phyloP scores from a whole-genome alignment of 345 rosid genomes.

The Linum trigynum region DNA sequence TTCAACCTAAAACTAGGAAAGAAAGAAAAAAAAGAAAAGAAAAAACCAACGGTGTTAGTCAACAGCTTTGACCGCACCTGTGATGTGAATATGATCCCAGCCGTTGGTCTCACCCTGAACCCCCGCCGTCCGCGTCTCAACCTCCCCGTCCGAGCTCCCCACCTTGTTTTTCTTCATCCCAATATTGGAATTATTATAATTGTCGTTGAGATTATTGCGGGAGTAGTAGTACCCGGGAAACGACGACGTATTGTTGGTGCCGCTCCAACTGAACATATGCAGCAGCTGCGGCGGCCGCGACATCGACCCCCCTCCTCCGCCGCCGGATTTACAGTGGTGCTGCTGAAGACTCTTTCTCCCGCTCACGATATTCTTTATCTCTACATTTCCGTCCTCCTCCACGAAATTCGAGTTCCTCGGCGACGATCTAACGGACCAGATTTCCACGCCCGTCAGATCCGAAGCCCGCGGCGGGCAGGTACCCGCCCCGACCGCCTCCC shows the following conservation, averaged over 20 bases:
- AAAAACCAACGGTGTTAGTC: no score
- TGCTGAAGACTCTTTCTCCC: constrained; percentile 50
- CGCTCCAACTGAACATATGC: constrained; percentile 85
- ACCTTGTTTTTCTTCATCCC: constrained; percentile 34
- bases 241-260: constrained; percentile 50
- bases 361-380: constrained; percentile 31
- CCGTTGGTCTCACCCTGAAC: constrained; percentile 24
- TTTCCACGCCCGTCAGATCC: constrained; percentile 72
- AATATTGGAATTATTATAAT: constrained; percentile 39
- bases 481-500: constrained; percentile 36
- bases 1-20: no score
- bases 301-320: constrained; percentile 28
- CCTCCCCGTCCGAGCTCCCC: constrained; percentile 34
- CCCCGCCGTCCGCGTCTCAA: constrained; percentile 20
- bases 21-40: no score
- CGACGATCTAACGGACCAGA: constrained; percentile 69
- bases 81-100: neutral
- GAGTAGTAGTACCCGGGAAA: constrained; percentile 39
- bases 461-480: constrained; percentile 72
- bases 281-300: constrained; percentile 16
- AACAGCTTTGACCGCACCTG: constrained; percentile 27
- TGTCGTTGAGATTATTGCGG: no score
- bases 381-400: constrained; percentile 30
- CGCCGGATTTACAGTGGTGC: constrained; percentile 17
- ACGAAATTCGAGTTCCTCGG: constrained; percentile 81